Percentiles rank a stretch among this genome's conserved stretches.
These are phyloP conservation scores for Talaromyces marneffei DNA, from an alignment of 2,329 filamentous ascomycete species.

Conservation along the genomic window DNA sequence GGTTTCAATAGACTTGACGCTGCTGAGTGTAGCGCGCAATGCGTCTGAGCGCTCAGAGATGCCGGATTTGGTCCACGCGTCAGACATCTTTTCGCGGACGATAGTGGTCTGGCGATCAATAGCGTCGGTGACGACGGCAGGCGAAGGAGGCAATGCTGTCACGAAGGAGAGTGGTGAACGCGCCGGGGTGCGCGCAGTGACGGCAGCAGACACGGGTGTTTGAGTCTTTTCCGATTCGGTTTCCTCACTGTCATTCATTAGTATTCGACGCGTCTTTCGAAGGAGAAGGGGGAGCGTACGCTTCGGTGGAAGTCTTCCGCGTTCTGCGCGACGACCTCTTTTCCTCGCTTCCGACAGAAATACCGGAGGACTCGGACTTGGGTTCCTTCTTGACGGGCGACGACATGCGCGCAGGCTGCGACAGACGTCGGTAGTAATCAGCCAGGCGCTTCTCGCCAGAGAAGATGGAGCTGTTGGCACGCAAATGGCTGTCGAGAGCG, in stretches of 20 bases:
- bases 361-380: constrained; percentile 30
- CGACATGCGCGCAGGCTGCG: constrained; percentile 29
- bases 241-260: constrained; percentile 18
- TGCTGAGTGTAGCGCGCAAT: constrained; percentile 63
- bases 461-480: constrained; percentile 61
- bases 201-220: constrained; percentile 49
- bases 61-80: constrained; percentile 32
- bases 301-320: constrained; percentile 37
- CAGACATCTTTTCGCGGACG: constrained; percentile 30
- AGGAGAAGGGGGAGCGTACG: constrained; percentile 16
- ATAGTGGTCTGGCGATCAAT: constrained; percentile 59
- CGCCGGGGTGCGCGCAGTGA: constrained; percentile 24
- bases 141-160: constrained; percentile 72
- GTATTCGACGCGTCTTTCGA: constrained; percentile 13
- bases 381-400: constrained; percentile 49
- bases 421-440: constrained; percentile 64
- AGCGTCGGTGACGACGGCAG: constrained; percentile 67
- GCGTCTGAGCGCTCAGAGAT: constrained; percentile 49
- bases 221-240: constrained; percentile 31
- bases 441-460: constrained; percentile 59
- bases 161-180: constrained; percentile 47
- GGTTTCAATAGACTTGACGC: constrained; percentile 63
- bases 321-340: constrained; percentile 35
- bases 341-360: constrained; percentile 25
- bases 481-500: constrained; percentile 66